Base-by-base conservation (phyloP, 2,329 filamentous ascomycete genomes). In the Cytospora mali region DNA sequence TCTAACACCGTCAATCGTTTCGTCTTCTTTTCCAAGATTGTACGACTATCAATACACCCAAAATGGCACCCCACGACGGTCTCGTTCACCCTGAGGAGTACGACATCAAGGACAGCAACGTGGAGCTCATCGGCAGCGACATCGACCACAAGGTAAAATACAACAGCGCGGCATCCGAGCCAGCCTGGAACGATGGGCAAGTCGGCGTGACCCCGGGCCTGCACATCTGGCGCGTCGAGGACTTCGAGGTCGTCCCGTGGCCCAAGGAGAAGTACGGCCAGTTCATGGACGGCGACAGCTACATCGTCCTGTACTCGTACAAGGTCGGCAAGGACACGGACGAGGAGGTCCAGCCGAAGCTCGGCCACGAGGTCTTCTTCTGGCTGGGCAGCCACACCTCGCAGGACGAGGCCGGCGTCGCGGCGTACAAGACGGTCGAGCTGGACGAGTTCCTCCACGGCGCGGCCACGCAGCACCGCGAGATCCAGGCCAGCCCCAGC, bases 361-460 rank as follows among this genome's bases (percentile, higher is more conserved):
- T 88, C 5, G 77, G 75, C 49, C 87, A 90, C 68, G 86, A 89
- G 55, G 82, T 90, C 69, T 90, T 87, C 78, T 90, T 90, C 76
- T 90, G 87, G 87, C 80, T 90, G 0, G 88, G 88, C 5, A 78
- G 74, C 57, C 83, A 88, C 69, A 90, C 87, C 0, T 82, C 84
- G 2, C 86, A 89, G 75, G 88, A 90, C 66, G 88, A 90, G 75
- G 86, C 87, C 2, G 88, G 87, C 18, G 86, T 84, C 0, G 88
- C 88, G 0, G 87, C 88, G 2, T 88, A 90, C 76, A 90, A 90
- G 77, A 88, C 87, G 0, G 86, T 89, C 27, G 88, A 90, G 73
- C 77, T 90, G 18, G 88, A 90, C 68, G 87, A 89, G 73, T 89
- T 88, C 69, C 72, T 90, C 55, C 76, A 80, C 48, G 87, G 87